Conservation (phyloP, 2,329 filamentous ascomycete genomes). For the Rutstroemia sp. region DNA sequence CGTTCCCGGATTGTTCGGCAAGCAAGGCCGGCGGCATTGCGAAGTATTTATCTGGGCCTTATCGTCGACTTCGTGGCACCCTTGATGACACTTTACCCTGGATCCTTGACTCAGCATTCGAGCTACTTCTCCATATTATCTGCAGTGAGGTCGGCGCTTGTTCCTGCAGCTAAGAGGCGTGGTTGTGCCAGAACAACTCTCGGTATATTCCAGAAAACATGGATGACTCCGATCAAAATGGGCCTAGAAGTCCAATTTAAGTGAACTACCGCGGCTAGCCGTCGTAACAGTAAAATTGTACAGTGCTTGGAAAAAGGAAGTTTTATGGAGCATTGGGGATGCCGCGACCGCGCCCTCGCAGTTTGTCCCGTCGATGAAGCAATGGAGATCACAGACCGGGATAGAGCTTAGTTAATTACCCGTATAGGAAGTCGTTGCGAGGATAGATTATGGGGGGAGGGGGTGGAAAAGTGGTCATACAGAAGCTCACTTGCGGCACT, state of each 20-base stretch:
- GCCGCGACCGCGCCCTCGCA: too few relatives aligned
- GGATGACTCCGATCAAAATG: constrained; percentile 1
- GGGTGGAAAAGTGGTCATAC: neutral
- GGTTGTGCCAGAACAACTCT: constrained; percentile 10
- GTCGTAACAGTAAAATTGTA: neutral
- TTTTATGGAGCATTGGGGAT: neutral
- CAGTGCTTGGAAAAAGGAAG: neutral
- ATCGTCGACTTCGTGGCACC: constrained; percentile 11
- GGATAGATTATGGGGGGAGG: constrained; percentile 1
- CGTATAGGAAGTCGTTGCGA: constrained; percentile 1
- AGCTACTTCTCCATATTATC: constrained; percentile 5
- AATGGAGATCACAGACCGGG: neutral
- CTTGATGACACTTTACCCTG: neutral
- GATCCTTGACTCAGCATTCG: neutral
- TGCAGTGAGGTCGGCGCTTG: constrained; percentile 19
- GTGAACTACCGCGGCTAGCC: constrained; percentile 1
- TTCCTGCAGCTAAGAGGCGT: constrained; percentile 27
- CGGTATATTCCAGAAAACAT: neutral
- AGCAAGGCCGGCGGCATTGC: constrained; percentile 3
- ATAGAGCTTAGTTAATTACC: neutral
- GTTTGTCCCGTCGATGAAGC: neutral
- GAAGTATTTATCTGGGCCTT: constrained; percentile 1
- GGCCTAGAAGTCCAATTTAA: neutral
- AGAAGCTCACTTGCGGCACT: constrained; percentile 17
- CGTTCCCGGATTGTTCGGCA: constrained; percentile 7